Evolutionary conservation across 257 asterid genomes (phyloP).

Genomic region (Forsythia suspensa): DNA sequence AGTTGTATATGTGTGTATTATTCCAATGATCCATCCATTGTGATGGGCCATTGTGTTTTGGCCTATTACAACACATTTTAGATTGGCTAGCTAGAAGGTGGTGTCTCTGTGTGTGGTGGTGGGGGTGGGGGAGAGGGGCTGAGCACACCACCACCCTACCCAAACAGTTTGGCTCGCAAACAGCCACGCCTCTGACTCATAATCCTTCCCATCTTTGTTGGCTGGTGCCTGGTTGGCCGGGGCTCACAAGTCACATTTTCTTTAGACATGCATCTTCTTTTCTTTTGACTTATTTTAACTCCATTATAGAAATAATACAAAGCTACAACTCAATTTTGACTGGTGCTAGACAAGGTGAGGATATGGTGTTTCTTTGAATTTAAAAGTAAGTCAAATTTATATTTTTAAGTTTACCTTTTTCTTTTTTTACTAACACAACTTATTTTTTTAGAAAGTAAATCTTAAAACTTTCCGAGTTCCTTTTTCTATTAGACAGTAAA

Average conservation of each 20-base stretch:
- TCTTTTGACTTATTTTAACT: not conserved
- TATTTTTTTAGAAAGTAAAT: not conserved
- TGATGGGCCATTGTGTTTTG: slow-evolving; percentile 52
- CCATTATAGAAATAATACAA: not conserved
- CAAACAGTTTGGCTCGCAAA: slow-evolving; percentile 33
- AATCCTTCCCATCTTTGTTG: slow-evolving; percentile 46
- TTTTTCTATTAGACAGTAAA: not conserved
- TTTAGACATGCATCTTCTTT: not conserved
- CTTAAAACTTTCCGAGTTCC: not conserved
- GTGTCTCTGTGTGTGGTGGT: not conserved
- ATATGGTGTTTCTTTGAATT: not conserved
- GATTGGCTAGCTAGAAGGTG: slow-evolving; percentile 25
- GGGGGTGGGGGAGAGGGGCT: slow-evolving; percentile 7
- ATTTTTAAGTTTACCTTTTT: too few relatives aligned
- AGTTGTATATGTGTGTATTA: not conserved
- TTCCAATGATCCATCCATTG: not conserved
- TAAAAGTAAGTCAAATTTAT: too few relatives aligned
- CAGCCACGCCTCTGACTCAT: slow-evolving; percentile 35
- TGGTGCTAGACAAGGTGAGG: not conserved
- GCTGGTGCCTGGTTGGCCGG: slow-evolving; percentile 56
- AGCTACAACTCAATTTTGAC: slow-evolving; percentile 2
- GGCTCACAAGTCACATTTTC: slow-evolving; percentile 33
- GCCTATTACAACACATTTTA: slow-evolving; percentile 44
- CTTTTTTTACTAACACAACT: too few relatives aligned
- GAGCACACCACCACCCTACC: slow-evolving; percentile 11